Evolutionary conservation across 2,329 filamentous ascomycete genomes (phyloP).

Genomic region (Ilyonectria destructans): DNA sequence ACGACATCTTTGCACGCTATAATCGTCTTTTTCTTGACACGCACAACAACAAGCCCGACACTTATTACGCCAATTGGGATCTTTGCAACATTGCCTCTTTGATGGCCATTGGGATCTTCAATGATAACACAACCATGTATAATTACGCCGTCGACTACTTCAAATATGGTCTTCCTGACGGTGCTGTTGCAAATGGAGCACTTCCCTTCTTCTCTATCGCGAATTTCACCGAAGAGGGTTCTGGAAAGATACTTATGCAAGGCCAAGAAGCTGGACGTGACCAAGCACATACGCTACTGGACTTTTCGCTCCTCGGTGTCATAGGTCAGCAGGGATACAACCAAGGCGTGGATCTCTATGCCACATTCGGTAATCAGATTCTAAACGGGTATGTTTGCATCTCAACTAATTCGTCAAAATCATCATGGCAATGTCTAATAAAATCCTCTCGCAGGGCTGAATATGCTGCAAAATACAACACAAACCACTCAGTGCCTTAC

Average conservation of each 20-base stretch:
- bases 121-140: slow-evolving; percentile 60
- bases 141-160: slow-evolving; percentile 59
- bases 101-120: slow-evolving; percentile 60
- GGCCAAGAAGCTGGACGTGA: slow-evolving; percentile 51
- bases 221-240: slow-evolving; percentile 48
- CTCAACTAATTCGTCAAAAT: not conserved
- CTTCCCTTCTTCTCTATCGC: slow-evolving; percentile 49
- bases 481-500: slow-evolving; percentile 60
- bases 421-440: not conserved
- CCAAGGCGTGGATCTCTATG: slow-evolving; percentile 61
- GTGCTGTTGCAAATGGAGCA: slow-evolving; percentile 51
- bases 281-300: slow-evolving; percentile 62
- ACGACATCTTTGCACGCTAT: slow-evolving; percentile 10
- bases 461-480: slow-evolving; percentile 60
- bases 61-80: slow-evolving; percentile 41
- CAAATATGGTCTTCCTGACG: slow-evolving; percentile 57
- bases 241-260: slow-evolving; percentile 48
- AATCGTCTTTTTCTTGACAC: slow-evolving; percentile 17
- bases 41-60: slow-evolving; percentile 22
- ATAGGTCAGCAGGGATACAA: slow-evolving; percentile 61
- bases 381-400: slow-evolving; percentile 11
- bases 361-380: slow-evolving; percentile 20
- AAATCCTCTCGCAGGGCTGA: slow-evolving; percentile 48
- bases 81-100: slow-evolving; percentile 60
- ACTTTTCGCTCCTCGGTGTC: slow-evolving; percentile 57